Evolutionary conservation across 495 filamentous ascomycete genomes (phyloP), one percentile per base, ranked within the genome.

Genomic region (Podospora pseudocomata): DNA sequence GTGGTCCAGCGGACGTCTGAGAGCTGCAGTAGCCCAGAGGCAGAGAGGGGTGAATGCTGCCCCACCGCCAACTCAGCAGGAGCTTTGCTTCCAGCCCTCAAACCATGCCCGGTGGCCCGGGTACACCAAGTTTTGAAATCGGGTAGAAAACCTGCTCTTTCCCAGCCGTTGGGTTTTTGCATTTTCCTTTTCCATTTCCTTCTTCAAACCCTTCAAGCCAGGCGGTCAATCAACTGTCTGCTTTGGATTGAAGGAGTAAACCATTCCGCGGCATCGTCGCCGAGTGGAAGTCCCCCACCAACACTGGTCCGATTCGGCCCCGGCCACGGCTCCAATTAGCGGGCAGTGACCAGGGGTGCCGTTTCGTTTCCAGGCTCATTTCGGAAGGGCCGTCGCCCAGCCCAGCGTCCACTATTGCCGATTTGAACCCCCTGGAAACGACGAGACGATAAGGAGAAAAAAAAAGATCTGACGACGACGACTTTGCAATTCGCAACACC

Each of bases 31-130:
- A 49, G 39, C 39, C 39, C 39, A 9, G 39, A 49, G 39, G 13
- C 39, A 5, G 6, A 9, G 39, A 49, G 39, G 39, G 39, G 39
- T 49, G 5, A 13, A 5, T 49, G 39, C 30, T 64, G 68, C 72
- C 70, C 74, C 74, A 76, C 74, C 74, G 74, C 72, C 74, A 76
- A 68, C 72, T 63, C 74, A 76, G 65, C 74, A 65, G 66, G 65
- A 67, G 68, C 55, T 23, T 58, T 20, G 18, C n/a, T 26, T 20
- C 54, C 15, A 56, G 34, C 65, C 39, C 59, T 69, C 63, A 18
- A 49, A 20, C 60, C 26, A 32, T 63, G 18, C 59, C 59, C 61
- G 55, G 55, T 58, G 55, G 55, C n/a, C 55, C 39, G 39, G 39
- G 7, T 5, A 11, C 3, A 23, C 3, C 55, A 58, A n/a, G 23